Conservation (phyloP, 129 eudicot genomes). For the Centrapalus pauciflorus region DNA sequence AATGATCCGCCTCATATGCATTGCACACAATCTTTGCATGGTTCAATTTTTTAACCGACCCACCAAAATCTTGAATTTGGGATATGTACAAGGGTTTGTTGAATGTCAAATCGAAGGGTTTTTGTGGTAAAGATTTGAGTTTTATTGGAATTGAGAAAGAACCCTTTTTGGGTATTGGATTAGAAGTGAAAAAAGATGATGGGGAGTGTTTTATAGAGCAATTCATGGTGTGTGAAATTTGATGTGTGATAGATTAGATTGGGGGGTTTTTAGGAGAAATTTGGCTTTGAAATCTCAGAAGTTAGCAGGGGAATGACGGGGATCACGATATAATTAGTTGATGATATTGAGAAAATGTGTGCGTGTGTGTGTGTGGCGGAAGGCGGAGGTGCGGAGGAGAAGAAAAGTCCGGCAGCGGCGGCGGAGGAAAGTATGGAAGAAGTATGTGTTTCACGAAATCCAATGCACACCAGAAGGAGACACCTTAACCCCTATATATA, state of each 20-base stretch:
- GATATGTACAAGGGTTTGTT: slow-evolving; percentile 20
- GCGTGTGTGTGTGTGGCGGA: slow-evolving; percentile 1
- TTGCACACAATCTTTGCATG: slow-evolving; percentile 31
- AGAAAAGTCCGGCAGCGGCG: not conserved
- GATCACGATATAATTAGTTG: not conserved
- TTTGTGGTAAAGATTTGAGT: not conserved
- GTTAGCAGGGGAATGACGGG: slow-evolving; percentile 15
- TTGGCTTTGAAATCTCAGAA: slow-evolving; percentile 24
- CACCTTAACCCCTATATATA: slow-evolving; percentile 11
- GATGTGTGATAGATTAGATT: not conserved
- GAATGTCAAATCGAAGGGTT: slow-evolving; percentile 10
- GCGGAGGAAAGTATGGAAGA: slow-evolving; percentile 22
- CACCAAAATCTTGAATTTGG: slow-evolving; percentile 22
- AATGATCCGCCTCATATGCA: slow-evolving; percentile 44
- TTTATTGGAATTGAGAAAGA: slow-evolving; percentile 6
- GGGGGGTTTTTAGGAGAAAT: slow-evolving; percentile 3
- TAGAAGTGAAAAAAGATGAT: slow-evolving; percentile 6
- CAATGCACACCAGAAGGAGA: slow-evolving; percentile 21
- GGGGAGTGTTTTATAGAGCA: slow-evolving; percentile 10
- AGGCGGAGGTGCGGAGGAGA: slow-evolving; percentile 9
- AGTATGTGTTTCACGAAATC: slow-evolving; percentile 18
- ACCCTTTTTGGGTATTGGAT: slow-evolving; percentile 25
- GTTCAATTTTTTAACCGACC: slow-evolving; percentile 10
- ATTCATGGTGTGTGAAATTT: slow-evolving; percentile 20
- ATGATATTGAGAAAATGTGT: not conserved